These are phyloP conservation scores for Dendrobium officinale DNA, from an alignment of 106 monocot genomes.

Conservation along the genomic window DNA sequence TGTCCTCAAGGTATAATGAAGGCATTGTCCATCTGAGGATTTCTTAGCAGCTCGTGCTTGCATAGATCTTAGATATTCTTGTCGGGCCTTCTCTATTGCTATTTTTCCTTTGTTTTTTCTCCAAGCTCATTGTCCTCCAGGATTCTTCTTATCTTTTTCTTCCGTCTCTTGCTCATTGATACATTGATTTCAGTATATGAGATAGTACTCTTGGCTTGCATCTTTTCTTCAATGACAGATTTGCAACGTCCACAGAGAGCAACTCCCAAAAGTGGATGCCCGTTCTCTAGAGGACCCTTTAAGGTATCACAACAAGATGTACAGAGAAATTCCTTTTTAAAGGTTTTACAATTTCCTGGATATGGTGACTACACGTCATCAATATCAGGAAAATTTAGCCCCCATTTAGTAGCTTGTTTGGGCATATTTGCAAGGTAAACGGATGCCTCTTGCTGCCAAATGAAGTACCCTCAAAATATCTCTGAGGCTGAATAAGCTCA, in stretches of 20 bases:
- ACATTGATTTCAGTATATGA: constrained; percentile 37
- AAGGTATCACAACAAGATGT: constrained; percentile 58
- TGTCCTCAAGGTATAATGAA: too few relatives aligned
- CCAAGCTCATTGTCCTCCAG: constrained; percentile 92
- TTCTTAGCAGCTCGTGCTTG: constrained; percentile 54
- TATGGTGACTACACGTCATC: constrained; percentile 64
- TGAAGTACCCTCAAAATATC: constrained; percentile 19
- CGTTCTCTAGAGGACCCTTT: constrained; percentile 38
- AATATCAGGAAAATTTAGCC: constrained; percentile 74
- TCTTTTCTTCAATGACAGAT: constrained; percentile 45
- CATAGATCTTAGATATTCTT: constrained; percentile 92
- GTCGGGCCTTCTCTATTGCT: constrained; percentile 96
- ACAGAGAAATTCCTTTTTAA: constrained; percentile 34
- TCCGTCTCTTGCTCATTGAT: constrained; percentile 36
- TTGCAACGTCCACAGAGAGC: constrained; percentile 70
- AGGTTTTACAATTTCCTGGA: constrained; percentile 9
- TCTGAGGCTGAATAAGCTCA: constrained; percentile 50
- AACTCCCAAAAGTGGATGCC: constrained; percentile 73
- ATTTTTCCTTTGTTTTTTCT: constrained; percentile 86
- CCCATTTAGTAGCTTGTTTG: constrained; percentile 73
- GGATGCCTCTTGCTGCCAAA: constrained; percentile 80
- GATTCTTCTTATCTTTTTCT: constrained; percentile 88
- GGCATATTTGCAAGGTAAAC: constrained; percentile 95
- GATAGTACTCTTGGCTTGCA: constrained; percentile 24
- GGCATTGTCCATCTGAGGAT: constrained; percentile 6